Evolutionary conservation across 208 protist species (phyloP).

Genomic region (Porcisia hertigi): DNA sequence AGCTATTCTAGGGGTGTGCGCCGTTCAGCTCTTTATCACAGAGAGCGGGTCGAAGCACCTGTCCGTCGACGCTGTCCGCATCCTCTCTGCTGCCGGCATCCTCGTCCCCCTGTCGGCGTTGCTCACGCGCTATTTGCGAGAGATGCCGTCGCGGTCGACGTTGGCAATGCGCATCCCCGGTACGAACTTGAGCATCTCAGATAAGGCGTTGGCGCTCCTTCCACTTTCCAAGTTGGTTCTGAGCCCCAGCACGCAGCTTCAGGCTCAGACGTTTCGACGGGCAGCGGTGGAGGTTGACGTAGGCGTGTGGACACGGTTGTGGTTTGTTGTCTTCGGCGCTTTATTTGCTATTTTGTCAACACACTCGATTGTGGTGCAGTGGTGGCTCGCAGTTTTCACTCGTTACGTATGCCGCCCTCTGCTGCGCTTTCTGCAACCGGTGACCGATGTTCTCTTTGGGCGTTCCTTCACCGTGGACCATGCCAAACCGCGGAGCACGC

Average conservation of each 20-base stretch:
- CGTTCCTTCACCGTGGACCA: constrained; percentile 38
- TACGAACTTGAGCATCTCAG: constrained; percentile 34
- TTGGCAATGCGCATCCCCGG: constrained; percentile 34
- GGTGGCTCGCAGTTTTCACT: constrained; percentile 38
- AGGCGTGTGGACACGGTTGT: constrained; percentile 47
- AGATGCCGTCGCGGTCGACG: constrained; percentile 44
- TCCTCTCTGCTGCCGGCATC: constrained; percentile 52
- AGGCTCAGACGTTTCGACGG: constrained; percentile 35
- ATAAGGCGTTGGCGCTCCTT: constrained; percentile 37
- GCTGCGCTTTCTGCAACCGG: constrained; percentile 37
- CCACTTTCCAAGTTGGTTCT: constrained; percentile 54
- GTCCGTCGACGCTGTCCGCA: constrained; percentile 45
- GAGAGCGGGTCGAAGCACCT: constrained; percentile 38
- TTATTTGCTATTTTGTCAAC: constrained; percentile 45
- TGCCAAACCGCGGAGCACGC: constrained; percentile 29
- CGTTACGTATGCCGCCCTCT: constrained; percentile 46
- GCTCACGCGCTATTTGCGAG: constrained; percentile 36
- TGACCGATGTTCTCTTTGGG: constrained; percentile 40
- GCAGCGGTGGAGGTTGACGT: constrained; percentile 51
- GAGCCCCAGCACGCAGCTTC: constrained; percentile 38
- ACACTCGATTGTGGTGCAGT: constrained; percentile 18
- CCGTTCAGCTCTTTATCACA: constrained; percentile 44
- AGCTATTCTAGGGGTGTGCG: constrained; percentile 38
- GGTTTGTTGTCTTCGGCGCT: constrained; percentile 52
- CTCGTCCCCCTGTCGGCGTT: constrained; percentile 56